These are phyloP conservation scores for Fusarium citri DNA, from an alignment of 2,329 filamentous ascomycete genomes.

Conservation along the genomic window DNA sequence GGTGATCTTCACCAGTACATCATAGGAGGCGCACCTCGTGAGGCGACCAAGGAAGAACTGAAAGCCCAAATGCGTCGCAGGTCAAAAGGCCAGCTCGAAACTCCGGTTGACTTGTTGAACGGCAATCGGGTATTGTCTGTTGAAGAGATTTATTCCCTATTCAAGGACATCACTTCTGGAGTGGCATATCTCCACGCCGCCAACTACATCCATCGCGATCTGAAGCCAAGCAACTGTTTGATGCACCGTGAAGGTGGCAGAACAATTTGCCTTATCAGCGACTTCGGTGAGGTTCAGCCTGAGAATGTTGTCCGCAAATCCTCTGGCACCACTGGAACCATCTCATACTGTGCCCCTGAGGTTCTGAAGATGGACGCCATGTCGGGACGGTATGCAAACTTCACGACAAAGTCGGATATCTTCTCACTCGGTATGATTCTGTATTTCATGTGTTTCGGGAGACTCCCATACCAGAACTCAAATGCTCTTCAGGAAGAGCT, in stretches of 20 bases:
- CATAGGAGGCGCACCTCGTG: constrained; percentile 72
- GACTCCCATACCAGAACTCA: constrained; percentile 85
- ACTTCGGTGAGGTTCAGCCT: constrained; percentile 96
- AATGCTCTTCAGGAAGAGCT: constrained; percentile 90
- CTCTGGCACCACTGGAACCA: constrained; percentile 93
- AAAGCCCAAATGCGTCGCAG: constrained; percentile 87
- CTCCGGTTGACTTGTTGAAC: constrained; percentile 61
- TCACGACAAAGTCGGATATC: constrained; percentile 97
- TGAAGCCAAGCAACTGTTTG: constrained; percentile 96
- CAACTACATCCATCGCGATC: constrained; percentile 94
- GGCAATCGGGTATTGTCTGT: constrained; percentile 68
- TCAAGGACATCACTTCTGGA: constrained; percentile 93
- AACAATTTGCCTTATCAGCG: constrained; percentile 88
- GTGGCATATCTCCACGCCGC: constrained; percentile 89
- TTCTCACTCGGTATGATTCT: constrained; percentile 98
- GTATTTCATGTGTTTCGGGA: constrained; percentile 96
- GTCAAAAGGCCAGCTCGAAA: constrained; percentile 81
- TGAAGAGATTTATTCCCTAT: constrained; percentile 96
- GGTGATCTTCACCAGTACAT: constrained; percentile 92
- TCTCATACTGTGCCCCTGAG: constrained; percentile 97
- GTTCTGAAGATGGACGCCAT: constrained; percentile 77
- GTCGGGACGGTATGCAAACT: constrained; percentile 84
- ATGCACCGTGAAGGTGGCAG: constrained; percentile 80
- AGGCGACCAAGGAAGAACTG: constrained; percentile 82
- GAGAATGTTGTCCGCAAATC: constrained; percentile 86